phyloP scores from a whole-genome alignment of 164 flowering plant species.

The Berberis vulgaris region DNA sequence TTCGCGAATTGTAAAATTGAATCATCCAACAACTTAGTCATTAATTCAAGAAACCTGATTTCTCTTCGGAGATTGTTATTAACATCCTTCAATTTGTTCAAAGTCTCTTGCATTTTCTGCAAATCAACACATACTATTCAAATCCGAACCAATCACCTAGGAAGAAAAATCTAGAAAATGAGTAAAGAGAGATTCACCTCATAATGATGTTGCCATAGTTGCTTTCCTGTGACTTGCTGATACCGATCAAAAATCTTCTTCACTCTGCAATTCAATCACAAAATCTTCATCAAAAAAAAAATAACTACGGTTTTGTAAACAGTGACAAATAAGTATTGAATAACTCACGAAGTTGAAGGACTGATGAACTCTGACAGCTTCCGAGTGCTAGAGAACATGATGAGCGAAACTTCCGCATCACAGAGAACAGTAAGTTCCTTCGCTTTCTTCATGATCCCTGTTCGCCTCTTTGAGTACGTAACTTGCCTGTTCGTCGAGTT shows the following conservation, averaged over 20 bases:
- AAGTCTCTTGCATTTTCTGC: constrained; percentile 52
- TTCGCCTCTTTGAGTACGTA: constrained; percentile 61
- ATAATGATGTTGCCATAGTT: constrained; percentile 62
- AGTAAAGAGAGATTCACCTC: constrained; percentile 27
- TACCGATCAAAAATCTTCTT: constrained; percentile 52
- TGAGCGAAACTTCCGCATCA: constrained; percentile 60
- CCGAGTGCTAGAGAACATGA: constrained; percentile 42
- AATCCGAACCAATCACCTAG: neutral
- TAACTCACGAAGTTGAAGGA: constrained; percentile 35
- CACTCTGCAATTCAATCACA: constrained; percentile 21
- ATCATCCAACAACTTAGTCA: no score
- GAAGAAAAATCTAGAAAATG: neutral
- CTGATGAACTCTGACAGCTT: constrained; percentile 45
- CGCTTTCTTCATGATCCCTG: constrained; percentile 68
- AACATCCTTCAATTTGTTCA: constrained; percentile 39
- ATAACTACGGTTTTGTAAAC: neutral
- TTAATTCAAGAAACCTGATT: constrained; percentile 35
- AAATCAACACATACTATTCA: neutral
- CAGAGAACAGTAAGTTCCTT: constrained; percentile 60
- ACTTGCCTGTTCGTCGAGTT: constrained; percentile 65
- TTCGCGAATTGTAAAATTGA: no score
- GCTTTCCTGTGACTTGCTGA: constrained; percentile 32
- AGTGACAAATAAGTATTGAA: neutral
- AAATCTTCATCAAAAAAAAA: constrained; percentile 3
- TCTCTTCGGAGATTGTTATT: constrained; percentile 41